Evolutionary conservation across 371 early-diverging fungal species (phyloP).

Genomic region (Mortierella sp.): DNA sequence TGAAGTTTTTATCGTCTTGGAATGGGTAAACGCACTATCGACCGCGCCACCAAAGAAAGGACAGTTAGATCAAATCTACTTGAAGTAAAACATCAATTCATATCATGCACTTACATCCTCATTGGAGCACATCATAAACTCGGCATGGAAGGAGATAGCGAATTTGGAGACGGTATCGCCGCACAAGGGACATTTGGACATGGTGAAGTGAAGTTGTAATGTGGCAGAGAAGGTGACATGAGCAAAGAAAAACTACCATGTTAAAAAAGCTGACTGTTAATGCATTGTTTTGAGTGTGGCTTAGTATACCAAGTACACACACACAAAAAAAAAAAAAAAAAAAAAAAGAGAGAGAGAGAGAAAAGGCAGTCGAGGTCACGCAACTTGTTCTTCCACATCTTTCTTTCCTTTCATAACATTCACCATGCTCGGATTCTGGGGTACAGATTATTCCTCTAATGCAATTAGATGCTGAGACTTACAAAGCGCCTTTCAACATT

Average conservation of each 20-base stretch:
- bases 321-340: constrained; percentile 3
- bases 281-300: constrained; percentile 19
- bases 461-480: neutral
- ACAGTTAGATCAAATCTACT: neutral
- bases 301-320: neutral
- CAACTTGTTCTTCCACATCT: constrained; percentile 4
- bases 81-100: neutral
- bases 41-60: constrained; percentile 6
- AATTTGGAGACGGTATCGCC: constrained; percentile 10
- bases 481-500: too few species aligned
- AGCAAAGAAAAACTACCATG: neutral
- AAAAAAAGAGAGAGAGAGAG: constrained; percentile 1
- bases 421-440: constrained; percentile 57
- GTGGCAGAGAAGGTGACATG: neutral
- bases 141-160: constrained; percentile 15
- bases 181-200: constrained; percentile 33
- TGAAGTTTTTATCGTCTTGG: constrained; percentile 12
- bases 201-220: constrained; percentile 1
- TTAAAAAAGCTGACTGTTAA: constrained; percentile 2
- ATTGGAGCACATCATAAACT: constrained; percentile 37
- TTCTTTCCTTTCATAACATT: constrained; percentile 9
- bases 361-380: neutral
- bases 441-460: constrained; percentile 15
- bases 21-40: constrained; percentile 48
- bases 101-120: constrained; percentile 20